A percentile compares a stretch with the other conserved stretches of the same genome.
Evolutionary conservation across 1,284 basidiomycete species (phyloP).

Genomic region (Gymnopus androsaceus): DNA sequence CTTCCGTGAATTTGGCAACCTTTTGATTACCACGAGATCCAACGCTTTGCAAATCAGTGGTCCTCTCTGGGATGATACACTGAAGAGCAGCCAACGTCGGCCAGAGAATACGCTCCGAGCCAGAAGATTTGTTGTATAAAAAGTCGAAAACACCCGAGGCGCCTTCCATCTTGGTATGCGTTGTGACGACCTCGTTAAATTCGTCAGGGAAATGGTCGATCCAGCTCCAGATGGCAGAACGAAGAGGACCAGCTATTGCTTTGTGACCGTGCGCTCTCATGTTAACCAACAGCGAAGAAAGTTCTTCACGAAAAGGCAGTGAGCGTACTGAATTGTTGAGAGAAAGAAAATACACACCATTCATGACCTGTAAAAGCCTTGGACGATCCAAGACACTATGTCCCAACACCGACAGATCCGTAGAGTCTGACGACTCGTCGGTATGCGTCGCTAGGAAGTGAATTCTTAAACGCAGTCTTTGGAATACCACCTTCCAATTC

Average conservation of each 20-base stretch:
- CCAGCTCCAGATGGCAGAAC: slow-evolving; percentile 91
- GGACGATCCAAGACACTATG: slow-evolving; percentile 69
- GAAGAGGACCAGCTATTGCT: slow-evolving; percentile 73
- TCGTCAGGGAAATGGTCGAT: slow-evolving; percentile 82
- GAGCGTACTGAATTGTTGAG: neutral
- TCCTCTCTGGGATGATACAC: slow-evolving; percentile 77
- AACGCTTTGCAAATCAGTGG: slow-evolving; percentile 51
- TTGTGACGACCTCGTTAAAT: slow-evolving; percentile 72
- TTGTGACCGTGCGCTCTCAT: slow-evolving; percentile 79
- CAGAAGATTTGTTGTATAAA: slow-evolving; percentile 62
- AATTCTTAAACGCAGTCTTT: slow-evolving; percentile 75
- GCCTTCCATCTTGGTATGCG: slow-evolving; percentile 67
- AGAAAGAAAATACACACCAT: slow-evolving; percentile 42
- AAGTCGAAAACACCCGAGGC: slow-evolving; percentile 83
- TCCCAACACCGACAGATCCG: slow-evolving; percentile 76
- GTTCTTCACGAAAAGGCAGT: slow-evolving; percentile 46
- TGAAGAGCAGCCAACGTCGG: slow-evolving; percentile 80
- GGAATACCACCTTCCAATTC: slow-evolving; percentile 85
- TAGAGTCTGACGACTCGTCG: slow-evolving; percentile 55
- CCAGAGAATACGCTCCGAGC: slow-evolving; percentile 65
- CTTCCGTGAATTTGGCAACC: slow-evolving; percentile 59
- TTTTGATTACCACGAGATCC: slow-evolving; percentile 24
- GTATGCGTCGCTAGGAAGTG: slow-evolving; percentile 52
- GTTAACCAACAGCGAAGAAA: slow-evolving; percentile 83
- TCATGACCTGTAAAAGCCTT: slow-evolving; percentile 66